phyloP scores from a whole-genome alignment of 768 basidiomycete genomes.

The Tylopilus balloui region DNA sequence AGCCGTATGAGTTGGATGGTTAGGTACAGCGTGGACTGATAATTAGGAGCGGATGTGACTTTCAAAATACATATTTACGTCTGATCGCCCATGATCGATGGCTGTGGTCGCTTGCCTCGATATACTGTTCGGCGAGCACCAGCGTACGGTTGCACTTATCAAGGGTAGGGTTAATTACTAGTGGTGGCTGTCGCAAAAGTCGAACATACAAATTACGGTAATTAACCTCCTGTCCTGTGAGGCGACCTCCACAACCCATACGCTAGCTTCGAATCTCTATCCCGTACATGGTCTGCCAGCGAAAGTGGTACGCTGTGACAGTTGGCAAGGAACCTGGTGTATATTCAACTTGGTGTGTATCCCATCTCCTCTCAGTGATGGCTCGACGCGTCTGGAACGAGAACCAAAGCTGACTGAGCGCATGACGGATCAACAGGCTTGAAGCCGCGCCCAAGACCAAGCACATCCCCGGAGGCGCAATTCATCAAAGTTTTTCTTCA shows the following conservation, averaged over 20 bases:
- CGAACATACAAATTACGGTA: constrained; percentile 20
- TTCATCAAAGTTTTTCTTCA: constrained; percentile 41
- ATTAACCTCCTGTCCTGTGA: constrained; percentile 23
- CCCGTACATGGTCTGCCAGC: constrained; percentile 14
- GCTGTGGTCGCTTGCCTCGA: neutral
- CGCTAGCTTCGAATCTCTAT: neutral
- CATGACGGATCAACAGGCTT: constrained; percentile 35
- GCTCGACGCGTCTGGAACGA: constrained; percentile 8
- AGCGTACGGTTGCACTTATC: too few relatives aligned
- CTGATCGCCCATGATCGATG: neutral
- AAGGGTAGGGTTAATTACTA: too few relatives aligned
- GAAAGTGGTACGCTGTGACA: constrained; percentile 29
- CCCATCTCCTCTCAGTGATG: neutral
- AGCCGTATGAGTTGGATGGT: constrained; percentile 47
- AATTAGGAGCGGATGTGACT: neutral
- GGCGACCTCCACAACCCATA: neutral
- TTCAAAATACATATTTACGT: constrained; percentile 9
- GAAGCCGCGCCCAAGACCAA: constrained; percentile 42
- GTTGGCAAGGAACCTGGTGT: constrained; percentile 28
- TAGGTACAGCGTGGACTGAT: neutral
- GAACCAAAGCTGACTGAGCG: constrained; percentile 27
- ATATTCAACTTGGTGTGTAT: constrained; percentile 26
- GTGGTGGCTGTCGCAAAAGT: constrained; percentile 10
- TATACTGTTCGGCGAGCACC: too few relatives aligned
- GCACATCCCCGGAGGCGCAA: constrained; percentile 39